phyloP scores from a whole-genome alignment of 192 early-diverging fungal genomes.

The Podila minutissima region DNA sequence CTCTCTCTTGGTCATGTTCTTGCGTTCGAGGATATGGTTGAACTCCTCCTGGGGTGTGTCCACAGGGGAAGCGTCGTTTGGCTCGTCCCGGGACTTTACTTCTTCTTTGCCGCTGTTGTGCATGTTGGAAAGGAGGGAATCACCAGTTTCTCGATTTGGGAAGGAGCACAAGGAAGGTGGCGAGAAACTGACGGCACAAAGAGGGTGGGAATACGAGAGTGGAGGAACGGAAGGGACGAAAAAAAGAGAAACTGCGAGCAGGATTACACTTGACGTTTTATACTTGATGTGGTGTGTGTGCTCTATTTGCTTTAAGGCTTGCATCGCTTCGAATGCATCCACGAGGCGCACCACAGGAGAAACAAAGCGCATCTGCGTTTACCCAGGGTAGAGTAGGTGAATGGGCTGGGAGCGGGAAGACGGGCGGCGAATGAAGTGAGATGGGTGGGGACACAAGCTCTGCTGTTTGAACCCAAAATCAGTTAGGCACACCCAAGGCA shows the following conservation, averaged over 20 bases:
- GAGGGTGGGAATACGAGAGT: neutral
- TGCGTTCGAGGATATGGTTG: slow-evolving; percentile 9
- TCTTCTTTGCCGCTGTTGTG: neutral
- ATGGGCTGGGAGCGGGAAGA: no score
- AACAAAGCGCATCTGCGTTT: no score
- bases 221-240: neutral
- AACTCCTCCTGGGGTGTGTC: neutral
- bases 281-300: no score
- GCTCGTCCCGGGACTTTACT: neutral
- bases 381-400: no score
- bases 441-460: no score
- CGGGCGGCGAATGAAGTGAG: no score
- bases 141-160: neutral
- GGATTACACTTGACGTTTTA: no score
- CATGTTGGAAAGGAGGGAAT: neutral
- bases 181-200: neutral
- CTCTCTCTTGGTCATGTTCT: slow-evolving; percentile 5
- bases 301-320: no score
- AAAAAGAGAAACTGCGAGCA: neutral
- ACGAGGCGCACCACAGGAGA: no score
- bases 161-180: neutral
- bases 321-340: no score
- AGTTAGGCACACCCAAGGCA: no score
- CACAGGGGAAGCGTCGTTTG: neutral
- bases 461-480: no score